Percentiles rank a stretch among this genome's conserved stretches.
Conservation (phyloP, 1,284 basidiomycete species). For the Tilletia setariae region DNA sequence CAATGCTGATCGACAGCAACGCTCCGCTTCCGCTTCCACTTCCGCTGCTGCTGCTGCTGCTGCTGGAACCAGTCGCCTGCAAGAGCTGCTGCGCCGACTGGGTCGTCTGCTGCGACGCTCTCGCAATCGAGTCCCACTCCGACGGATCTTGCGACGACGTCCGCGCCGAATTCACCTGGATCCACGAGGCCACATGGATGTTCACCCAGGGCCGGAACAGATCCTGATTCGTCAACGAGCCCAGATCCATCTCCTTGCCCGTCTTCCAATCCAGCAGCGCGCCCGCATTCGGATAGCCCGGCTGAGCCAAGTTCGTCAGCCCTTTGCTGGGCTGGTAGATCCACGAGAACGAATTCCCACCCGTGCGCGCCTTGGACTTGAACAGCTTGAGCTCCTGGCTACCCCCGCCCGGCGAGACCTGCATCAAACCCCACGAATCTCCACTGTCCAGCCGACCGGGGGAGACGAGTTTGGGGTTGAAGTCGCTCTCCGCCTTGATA, state of each 20-base stretch:
- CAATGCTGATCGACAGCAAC: slow-evolving; percentile 12
- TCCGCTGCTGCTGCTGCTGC: background rate
- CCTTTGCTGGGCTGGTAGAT: slow-evolving; percentile 18
- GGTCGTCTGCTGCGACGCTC: slow-evolving; percentile 18
- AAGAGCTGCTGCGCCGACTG: slow-evolving; percentile 6
- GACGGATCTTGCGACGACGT: slow-evolving; percentile 43
- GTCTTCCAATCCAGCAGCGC: slow-evolving; percentile 15
- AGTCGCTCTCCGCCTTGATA: slow-evolving; percentile 51
- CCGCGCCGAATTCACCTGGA: slow-evolving; percentile 46
- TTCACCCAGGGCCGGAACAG: slow-evolving; percentile 15
- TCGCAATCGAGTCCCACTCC: slow-evolving; percentile 33
- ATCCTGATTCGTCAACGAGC: background rate
- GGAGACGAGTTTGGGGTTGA: slow-evolving; percentile 27
- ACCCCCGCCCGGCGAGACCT: slow-evolving; percentile 40
- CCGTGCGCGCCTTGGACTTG: slow-evolving; percentile 31
- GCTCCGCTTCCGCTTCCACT: slow-evolving; percentile 14
- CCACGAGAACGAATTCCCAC: slow-evolving; percentile 38
- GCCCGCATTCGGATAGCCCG: slow-evolving; percentile 22
- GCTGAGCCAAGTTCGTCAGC: slow-evolving; percentile 17
- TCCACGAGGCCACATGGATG: slow-evolving; percentile 17
- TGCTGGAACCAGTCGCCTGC: background rate
- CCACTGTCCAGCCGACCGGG: slow-evolving; percentile 45
- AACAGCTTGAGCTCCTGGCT: slow-evolving; percentile 38
- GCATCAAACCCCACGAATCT: slow-evolving; percentile 43
- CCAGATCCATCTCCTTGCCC: background rate